Conservation (phyloP, 192 early-diverging fungal species). For the Rhizophlyctis rosea region DNA sequence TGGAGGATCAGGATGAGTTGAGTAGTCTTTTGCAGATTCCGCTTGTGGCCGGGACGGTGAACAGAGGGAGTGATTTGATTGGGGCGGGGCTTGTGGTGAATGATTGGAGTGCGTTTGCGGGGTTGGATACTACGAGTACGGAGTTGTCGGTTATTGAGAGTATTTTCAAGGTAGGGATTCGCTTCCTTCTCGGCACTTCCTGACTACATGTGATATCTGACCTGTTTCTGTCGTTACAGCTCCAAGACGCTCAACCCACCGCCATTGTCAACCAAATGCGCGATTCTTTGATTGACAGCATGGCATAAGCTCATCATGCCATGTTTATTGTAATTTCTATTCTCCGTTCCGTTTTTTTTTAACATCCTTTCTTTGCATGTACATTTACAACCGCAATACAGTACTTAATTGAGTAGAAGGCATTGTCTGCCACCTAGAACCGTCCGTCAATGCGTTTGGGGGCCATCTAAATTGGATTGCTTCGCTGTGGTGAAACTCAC, state of each 20-base stretch:
- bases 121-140: constrained; percentile 92
- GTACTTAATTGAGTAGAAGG: too few relatives aligned
- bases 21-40: constrained; percentile 96
- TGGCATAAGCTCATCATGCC: neutral
- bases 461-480: too few relatives aligned
- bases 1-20: constrained; percentile 98
- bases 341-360: too few relatives aligned
- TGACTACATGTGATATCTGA: neutral
- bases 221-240: constrained; percentile 17
- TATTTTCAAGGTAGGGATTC: constrained; percentile 77
- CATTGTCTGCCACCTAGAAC: too few relatives aligned
- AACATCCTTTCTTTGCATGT: too few relatives aligned
- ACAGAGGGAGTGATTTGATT: constrained; percentile 97
- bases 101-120: constrained; percentile 97
- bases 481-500: too few relatives aligned
- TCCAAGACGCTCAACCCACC: constrained; percentile 86
- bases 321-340: too few relatives aligned
- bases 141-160: constrained; percentile 96
- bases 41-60: constrained; percentile 95
- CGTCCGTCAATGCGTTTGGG: too few relatives aligned
- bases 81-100: constrained; percentile 97
- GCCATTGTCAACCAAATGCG: constrained; percentile 92
- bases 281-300: constrained; percentile 83
- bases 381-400: too few relatives aligned
- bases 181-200: neutral